Conservation (phyloP, 768 basidiomycete genomes). For the Leccinellum luteum region DNA sequence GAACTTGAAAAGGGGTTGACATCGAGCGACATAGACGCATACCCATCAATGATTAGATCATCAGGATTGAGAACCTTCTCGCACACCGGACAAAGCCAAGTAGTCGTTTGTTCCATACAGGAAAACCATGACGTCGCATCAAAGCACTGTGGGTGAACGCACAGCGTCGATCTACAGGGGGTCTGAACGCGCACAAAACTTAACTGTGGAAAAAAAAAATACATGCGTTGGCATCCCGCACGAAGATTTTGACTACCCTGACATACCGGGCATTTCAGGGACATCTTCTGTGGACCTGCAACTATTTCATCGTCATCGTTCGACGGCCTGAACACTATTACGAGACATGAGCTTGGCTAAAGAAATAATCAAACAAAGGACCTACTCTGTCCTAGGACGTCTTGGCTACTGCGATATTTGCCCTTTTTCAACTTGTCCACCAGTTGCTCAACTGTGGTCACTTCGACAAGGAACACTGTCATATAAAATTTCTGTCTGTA, state of each 20-base stretch:
- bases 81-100: constrained; percentile 94
- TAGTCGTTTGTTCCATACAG: constrained; percentile 95
- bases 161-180: constrained; percentile 84
- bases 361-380: constrained; percentile 4
- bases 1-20: background rate
- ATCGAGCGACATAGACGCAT: constrained; percentile 19
- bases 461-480: constrained; percentile 80
- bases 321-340: constrained; percentile 54
- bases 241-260: background rate
- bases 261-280: constrained; percentile 90
- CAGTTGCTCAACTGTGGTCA: constrained; percentile 64
- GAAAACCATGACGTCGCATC: constrained; percentile 93
- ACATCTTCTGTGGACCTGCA: constrained; percentile 86
- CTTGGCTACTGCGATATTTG: constrained; percentile 60
- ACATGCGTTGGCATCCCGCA: background rate
- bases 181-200: constrained; percentile 82
- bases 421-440: constrained; percentile 67
- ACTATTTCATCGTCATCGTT: constrained; percentile 89
- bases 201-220: constrained; percentile 43
- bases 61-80: constrained; percentile 72
- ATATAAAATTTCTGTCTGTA: constrained; percentile 90
- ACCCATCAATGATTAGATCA: constrained; percentile 93
- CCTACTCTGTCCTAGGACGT: constrained; percentile 69
- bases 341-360: constrained; percentile 1
- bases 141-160: constrained; percentile 93